Evolutionary conservation across 176 grass and related monocot genomes (phyloP), one percentile per base, ranked within the genome.

Genomic region (Triticum monococcum): DNA sequence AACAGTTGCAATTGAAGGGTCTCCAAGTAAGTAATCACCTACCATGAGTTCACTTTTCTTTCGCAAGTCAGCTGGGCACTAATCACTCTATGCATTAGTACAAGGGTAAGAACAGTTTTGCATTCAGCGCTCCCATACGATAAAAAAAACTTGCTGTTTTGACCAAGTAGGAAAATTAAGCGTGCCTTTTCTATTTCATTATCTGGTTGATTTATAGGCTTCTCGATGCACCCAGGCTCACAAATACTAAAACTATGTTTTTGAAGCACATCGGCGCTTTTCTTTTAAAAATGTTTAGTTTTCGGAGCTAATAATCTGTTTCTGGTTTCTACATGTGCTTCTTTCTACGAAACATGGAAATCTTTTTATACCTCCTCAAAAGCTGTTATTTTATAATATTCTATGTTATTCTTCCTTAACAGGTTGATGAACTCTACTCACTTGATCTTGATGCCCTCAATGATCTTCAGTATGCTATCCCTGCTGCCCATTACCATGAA

Each of bases 391-490:
- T 8, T 64, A 69, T 75, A 59, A 63, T 87, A 14, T 41, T 30
- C 40, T 28, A 54, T 87, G 12, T 64, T 68, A 24, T 73, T 89
- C 72, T 78, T 45, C 59, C 26, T 81, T 64, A 57, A 82, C 83
- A 98, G 96, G 96, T 98, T 23, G 96, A 98, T 87, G 96, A 98
- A 87, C 89, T 98, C 65, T 98, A 98, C 63, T 94, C 96, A 54
- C 93, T 98, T 71, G 93, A 98, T 80, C 90, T 96, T n/a, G 96
- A 98, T 79, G 92, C 92, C 35, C 91, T 96, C 30, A 95, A 65
- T 73, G 80, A 94, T 85, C 86, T 98, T 79, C 86, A 93, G 96
- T 98, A 91, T 70, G 78, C 60, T 52, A 43, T 82, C 46, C 79
- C 64, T 79, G 31, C 63, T 66, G 26, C 22, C 71, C 17, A 20